phyloP scores from a whole-genome alignment of 2,329 filamentous ascomycete genomes.

The Seiridium unicorne region DNA sequence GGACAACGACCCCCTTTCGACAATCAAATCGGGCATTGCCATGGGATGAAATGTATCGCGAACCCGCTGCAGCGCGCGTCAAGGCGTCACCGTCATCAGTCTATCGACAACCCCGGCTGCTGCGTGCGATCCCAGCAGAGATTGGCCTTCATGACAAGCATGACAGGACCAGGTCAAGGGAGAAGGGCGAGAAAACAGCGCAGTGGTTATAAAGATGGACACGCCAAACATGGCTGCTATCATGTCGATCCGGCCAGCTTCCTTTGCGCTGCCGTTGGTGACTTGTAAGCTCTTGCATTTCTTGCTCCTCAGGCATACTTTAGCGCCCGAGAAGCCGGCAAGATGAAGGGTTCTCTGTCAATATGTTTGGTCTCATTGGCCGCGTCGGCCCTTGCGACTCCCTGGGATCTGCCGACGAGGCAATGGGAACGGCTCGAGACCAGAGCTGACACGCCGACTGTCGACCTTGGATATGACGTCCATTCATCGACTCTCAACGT shows the following conservation, averaged over 20 bases:
- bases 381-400: not conserved
- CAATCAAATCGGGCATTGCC: not conserved
- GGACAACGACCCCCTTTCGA: slow-evolving; percentile 1
- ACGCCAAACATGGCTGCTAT: not conserved
- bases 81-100: not conserved
- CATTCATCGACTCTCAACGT: slow-evolving; percentile 23
- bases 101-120: not conserved
- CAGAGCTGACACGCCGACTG: slow-evolving; percentile 9
- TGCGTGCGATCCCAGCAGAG: not conserved
- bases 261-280: not conserved
- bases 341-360: slow-evolving; percentile 4
- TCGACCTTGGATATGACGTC: slow-evolving; percentile 26
- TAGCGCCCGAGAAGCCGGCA: not conserved
- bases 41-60: not conserved
- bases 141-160: not conserved
- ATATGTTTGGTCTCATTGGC: slow-evolving; percentile 1
- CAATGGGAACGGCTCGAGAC: not conserved
- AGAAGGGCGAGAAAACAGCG: not conserved
- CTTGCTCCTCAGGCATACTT: not conserved
- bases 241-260: not conserved
- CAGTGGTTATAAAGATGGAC: slow-evolving; percentile 1
- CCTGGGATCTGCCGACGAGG: not conserved
- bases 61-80: not conserved
- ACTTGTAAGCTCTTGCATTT: not conserved
- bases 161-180: not conserved